A percentile compares a stretch with the other conserved stretches of the same genome.
Evolutionary conservation across 202 grass and related monocot species (phyloP).

Genomic region (Elaeis oleifera): DNA sequence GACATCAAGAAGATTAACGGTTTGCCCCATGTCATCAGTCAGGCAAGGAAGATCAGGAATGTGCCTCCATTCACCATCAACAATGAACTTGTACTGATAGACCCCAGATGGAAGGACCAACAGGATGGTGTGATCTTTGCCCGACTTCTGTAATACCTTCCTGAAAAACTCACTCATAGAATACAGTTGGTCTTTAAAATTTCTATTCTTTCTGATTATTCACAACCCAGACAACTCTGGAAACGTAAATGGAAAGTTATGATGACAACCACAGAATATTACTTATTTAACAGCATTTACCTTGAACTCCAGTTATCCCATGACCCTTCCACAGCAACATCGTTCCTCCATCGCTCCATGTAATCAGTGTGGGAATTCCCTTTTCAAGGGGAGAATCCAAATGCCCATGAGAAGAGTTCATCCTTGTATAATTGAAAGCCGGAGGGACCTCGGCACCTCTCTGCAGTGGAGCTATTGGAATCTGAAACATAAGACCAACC

Average conservation of each 20-base stretch:
- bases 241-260: not conserved
- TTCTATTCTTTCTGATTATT: not conserved
- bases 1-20: slow-evolving; percentile 77
- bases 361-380: slow-evolving; percentile 70
- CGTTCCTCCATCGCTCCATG: slow-evolving; percentile 74
- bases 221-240: not conserved
- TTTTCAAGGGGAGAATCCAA: slow-evolving; percentile 24
- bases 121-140: slow-evolving; percentile 64
- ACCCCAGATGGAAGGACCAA: slow-evolving; percentile 72
- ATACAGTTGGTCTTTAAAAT: not conserved
- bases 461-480: slow-evolving; percentile 57
- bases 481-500: slow-evolving; percentile 34
- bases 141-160: slow-evolving; percentile 59
- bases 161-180: slow-evolving; percentile 29
- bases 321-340: slow-evolving; percentile 74
- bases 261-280: not conserved
- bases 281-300: slow-evolving; percentile 16
- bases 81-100: slow-evolving; percentile 79
- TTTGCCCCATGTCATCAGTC: slow-evolving; percentile 51
- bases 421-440: slow-evolving; percentile 43
- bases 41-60: slow-evolving; percentile 62
- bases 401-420: slow-evolving; percentile 38
- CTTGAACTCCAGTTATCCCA: slow-evolving; percentile 95
- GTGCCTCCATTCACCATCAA: slow-evolving; percentile 56
- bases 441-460: slow-evolving; percentile 43